Conservation (phyloP, 345 rosid species). For the Alliaria petiolata region DNA sequence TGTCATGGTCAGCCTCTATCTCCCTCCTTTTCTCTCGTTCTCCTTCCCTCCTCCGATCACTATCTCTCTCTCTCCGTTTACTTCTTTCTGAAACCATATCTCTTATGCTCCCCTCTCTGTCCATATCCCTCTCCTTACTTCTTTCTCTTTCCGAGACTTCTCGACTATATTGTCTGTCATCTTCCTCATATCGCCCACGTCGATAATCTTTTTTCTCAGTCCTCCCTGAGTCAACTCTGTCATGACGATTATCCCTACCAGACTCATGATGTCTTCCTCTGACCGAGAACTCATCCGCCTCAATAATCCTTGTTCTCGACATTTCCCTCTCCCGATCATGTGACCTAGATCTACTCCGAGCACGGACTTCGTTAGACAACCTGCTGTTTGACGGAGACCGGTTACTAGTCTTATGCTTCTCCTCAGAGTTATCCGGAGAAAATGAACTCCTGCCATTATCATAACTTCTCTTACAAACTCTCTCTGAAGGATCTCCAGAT, state of each 20-base stretch:
- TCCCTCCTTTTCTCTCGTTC: conserved; percentile 49
- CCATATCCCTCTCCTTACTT: conserved; percentile 38
- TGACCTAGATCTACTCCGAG: conserved; percentile 47
- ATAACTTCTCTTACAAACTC: conserved; percentile 40
- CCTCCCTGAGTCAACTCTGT: conserved; percentile 40
- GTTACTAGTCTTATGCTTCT: conserved; percentile 27
- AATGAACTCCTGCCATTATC: conserved; percentile 38
- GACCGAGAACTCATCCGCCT: conserved; percentile 45
- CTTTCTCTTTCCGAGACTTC: conserved; percentile 37
- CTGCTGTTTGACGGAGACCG: conserved; percentile 38
- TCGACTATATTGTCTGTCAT: conserved; percentile 36
- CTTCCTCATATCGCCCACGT: conserved; percentile 39
- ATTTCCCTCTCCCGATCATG: conserved; percentile 47
- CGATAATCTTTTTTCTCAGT: conserved; percentile 43
- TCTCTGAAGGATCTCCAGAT: conserved; percentile 28
- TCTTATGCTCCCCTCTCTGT: conserved; percentile 32
- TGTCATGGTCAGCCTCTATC: conserved; percentile 36
- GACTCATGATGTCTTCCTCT: conserved; percentile 30
- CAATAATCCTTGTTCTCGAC: conserved; percentile 44
- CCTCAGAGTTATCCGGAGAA: conserved; percentile 39
- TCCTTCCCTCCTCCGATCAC: conserved; percentile 41
- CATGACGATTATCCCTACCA: conserved; percentile 34
- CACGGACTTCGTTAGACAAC: conserved; percentile 34
- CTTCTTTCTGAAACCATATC: conserved; percentile 39
- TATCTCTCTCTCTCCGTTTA: conserved; percentile 36